Evolutionary conservation across 148 eudicot genomes (phyloP), one percentile per base, ranked within the genome.

Genomic region (Chenopodium quinoa): DNA sequence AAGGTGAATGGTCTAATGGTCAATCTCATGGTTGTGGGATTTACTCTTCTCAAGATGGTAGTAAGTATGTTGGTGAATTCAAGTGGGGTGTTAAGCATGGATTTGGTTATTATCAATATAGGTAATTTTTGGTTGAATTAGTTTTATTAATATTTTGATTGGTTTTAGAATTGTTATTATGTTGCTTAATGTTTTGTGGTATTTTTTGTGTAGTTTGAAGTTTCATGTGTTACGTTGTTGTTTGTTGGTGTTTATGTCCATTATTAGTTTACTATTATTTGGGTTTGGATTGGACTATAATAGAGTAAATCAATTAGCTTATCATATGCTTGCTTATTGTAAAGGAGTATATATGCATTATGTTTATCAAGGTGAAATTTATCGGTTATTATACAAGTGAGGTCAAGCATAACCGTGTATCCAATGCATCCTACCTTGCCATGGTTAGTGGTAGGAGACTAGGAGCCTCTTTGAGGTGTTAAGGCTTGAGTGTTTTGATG

Each of bases 51-150:
- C 40, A 69, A 14, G 88, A 89, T 89, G 91, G 91, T 52, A 86
- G 89, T 31, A 78, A 73, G 7, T 86, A 86, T 86, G 87, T 84
- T 65, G 90, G 89, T 47, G 86, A 84, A 74, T 88, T 88, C 27
- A 88, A 86, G 79, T 86, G 87, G 87, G 91, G 91, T 70, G 85
- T 82, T 22, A 89, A 89, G 79, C 91, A 89, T 82, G 91, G 91
- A 12, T 81, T 86, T 86, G 91, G 91, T 34, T 83, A 79, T 60
- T 89, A 84, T 78, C 84, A 84, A 84, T 89, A 80, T 77, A 86
- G 91, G 91, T 89, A 82, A 27, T 32, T 29, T 50, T 68, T 47
- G 12, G 9, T 71, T 71, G 12, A 71, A 17, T 71, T 37, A 34
- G 9, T 5, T 37, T 17, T 32, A 14, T 4, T 7, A 1, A 0